Base-by-base conservation (phyloP, 2,329 filamentous ascomycete genomes). In the Aaosphaeria arxii region DNA sequence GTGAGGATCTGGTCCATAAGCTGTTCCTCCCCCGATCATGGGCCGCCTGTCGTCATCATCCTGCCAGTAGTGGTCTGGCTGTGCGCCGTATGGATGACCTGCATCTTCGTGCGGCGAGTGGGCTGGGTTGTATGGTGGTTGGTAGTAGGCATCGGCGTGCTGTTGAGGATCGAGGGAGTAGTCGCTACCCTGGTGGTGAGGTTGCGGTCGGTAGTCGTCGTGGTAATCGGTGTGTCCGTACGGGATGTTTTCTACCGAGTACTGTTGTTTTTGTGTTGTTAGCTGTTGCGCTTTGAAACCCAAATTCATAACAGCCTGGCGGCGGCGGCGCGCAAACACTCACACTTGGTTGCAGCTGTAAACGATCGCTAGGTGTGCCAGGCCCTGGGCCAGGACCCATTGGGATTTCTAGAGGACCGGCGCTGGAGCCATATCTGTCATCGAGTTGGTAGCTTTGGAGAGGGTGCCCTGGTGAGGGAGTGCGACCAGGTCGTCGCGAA, bases 91-190 rank as follows among this genome's bases (percentile, higher is more conserved):
- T 11, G 53, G 55, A 4, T 48, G 57, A 28, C 82, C 80, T 11
- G 83, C 80, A 52, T 78, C 77, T 50, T 80, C 77, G 24, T 86
- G 83, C 4, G 79, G 78, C 7, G 81, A 75, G 33, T 36, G 33
- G 7, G 33, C n/a, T 9, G 89, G 88, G 56, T 91, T 82, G 70
- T 95, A 95, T 1, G 89, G 87, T 57, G 87, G 84, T 59, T 86
- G 89, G 69, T 88, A 92, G 75, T 96, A 96, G 47, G 84, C 82
- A 70, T 96, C 89, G 66, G 94, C 89, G 62, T 96, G 90, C 49
- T 86, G 85, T 67, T 95, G 86, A 7, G 92, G 91, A 62, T 90
- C 85, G 51, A 96, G 73, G 4, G 84, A 77, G 68, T 94, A 91
- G 47, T 91, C 87, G 49, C 78, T 77, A 52, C 77, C 71, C 45